A percentile compares a stretch with the other conserved stretches of the same genome.
Conservation (phyloP, 2,329 filamentous ascomycete species). For the Pseudogymnoascus sp. region DNA sequence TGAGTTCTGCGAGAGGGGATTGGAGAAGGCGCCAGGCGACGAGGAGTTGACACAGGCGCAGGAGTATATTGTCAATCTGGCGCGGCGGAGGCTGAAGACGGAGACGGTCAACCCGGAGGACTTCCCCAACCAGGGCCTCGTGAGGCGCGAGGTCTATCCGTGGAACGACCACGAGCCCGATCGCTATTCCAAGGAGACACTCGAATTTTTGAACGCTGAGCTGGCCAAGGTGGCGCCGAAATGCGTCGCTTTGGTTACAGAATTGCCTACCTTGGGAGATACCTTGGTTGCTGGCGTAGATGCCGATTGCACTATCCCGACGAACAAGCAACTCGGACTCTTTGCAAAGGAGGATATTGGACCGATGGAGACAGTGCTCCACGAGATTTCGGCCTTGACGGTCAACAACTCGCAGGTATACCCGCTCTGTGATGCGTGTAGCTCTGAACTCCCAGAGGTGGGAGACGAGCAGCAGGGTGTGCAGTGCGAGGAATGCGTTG, state of each 20-base stretch:
- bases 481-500: constrained; percentile 53
- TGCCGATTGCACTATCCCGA: constrained; percentile 44
- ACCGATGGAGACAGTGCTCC: constrained; percentile 68
- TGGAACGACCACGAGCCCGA: constrained; percentile 65
- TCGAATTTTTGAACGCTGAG: constrained; percentile 64
- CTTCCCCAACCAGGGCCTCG: constrained; percentile 62
- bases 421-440: constrained; percentile 83
- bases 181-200: constrained; percentile 60
- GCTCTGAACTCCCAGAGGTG: constrained; percentile 60
- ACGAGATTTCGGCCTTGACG: constrained; percentile 79
- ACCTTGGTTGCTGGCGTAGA: constrained; percentile 42
- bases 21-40: constrained; percentile 48
- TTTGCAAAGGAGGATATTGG: constrained; percentile 79
- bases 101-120: constrained; percentile 42
- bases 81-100: constrained; percentile 38
- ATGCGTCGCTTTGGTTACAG: constrained; percentile 69
- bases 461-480: constrained; percentile 39
- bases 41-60: constrained; percentile 48
- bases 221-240: constrained; percentile 67
- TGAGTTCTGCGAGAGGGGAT: constrained; percentile 57
- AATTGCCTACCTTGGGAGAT: constrained; percentile 59
- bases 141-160: constrained; percentile 63
- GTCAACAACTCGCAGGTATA: constrained; percentile 86
- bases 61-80: constrained; percentile 47
- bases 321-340: constrained; percentile 74